phyloP scores from a whole-genome alignment of 257 asterid species.

The Petunia secreta region DNA sequence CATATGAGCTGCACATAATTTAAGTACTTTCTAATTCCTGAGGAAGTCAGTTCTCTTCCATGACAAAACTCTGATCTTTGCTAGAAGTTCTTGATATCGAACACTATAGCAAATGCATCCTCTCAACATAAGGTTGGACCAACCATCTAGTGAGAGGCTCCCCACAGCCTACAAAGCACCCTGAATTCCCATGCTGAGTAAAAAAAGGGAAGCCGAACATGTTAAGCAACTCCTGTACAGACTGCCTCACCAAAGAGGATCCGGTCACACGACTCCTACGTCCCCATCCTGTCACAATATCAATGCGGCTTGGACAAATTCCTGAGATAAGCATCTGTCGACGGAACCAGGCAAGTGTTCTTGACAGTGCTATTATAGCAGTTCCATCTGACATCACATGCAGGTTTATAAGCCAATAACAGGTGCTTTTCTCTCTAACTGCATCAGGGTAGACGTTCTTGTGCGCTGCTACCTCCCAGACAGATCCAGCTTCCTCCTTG shows the following conservation, averaged over 20 bases:
- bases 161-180: slow-evolving; percentile 94
- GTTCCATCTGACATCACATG: slow-evolving; percentile 98
- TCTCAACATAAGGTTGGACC: slow-evolving; percentile 76
- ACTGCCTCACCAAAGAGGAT: slow-evolving; percentile 75
- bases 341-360: slow-evolving; percentile 92
- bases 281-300: slow-evolving; percentile 97
- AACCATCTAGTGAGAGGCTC: slow-evolving; percentile 84
- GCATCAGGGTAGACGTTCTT: slow-evolving; percentile 93
- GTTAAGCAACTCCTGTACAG: slow-evolving; percentile 73
- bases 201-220: slow-evolving; percentile 72
- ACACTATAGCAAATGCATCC: slow-evolving; percentile 90
- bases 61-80: slow-evolving; percentile 31
- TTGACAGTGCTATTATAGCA: slow-evolving; percentile 87
- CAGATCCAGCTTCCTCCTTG: slow-evolving; percentile 92
- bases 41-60: slow-evolving; percentile 30
- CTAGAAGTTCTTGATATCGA: slow-evolving; percentile 15
- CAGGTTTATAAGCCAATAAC: slow-evolving; percentile 90
- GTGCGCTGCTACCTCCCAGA: slow-evolving; percentile 92
- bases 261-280: slow-evolving; percentile 92
- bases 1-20: background rate
- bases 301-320: slow-evolving; percentile 67
- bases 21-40: slow-evolving; percentile 24
- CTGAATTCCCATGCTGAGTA: slow-evolving; percentile 73
- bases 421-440: slow-evolving; percentile 68
- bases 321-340: slow-evolving; percentile 71